Evolutionary conservation across 2,329 filamentous ascomycete species (phyloP).

Genomic region (Torrubiella hemipterigena): DNA sequence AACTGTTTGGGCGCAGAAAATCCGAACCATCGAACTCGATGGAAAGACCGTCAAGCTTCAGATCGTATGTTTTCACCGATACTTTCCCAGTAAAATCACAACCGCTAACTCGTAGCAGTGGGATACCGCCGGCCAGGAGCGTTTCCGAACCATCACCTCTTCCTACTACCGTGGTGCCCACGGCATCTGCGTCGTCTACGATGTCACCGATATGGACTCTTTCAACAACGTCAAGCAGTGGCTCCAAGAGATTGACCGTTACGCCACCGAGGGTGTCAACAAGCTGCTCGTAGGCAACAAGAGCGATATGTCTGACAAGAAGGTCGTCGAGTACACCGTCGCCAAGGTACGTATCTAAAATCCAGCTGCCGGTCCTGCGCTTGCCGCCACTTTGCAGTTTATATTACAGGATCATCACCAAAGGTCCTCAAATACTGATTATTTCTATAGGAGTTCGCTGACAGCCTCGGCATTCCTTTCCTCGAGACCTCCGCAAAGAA

Average conservation of each 20-base stretch:
- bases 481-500: constrained; percentile 99
- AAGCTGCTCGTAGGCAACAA: constrained; percentile 99
- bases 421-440: too few relatives aligned
- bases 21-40: constrained; percentile 97
- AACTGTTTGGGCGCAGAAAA: constrained; percentile 62
- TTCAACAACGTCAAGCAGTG: constrained; percentile 99
- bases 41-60: constrained; percentile 99
- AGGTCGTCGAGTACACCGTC: constrained; percentile 98
- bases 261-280: constrained; percentile 98
- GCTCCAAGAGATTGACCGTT: constrained; percentile 98
- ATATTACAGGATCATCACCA: neutral
- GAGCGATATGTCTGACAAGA: constrained; percentile 99
- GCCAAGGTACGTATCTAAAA: constrained; percentile 65
- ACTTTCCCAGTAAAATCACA: neutral
- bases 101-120: constrained; percentile 45
- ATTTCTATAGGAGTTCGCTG: constrained; percentile 74
- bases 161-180: constrained; percentile 99
- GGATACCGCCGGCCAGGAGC: constrained; percentile 98
- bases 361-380: neutral
- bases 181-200: constrained; percentile 99
- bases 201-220: constrained; percentile 99
- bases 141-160: constrained; percentile 98
- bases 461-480: constrained; percentile 97
- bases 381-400: constrained; percentile 7
- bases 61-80: constrained; percentile 61